Evolutionary conservation across 768 basidiomycete species (phyloP).

Genomic region (Hemileccinum rubropunctum): DNA sequence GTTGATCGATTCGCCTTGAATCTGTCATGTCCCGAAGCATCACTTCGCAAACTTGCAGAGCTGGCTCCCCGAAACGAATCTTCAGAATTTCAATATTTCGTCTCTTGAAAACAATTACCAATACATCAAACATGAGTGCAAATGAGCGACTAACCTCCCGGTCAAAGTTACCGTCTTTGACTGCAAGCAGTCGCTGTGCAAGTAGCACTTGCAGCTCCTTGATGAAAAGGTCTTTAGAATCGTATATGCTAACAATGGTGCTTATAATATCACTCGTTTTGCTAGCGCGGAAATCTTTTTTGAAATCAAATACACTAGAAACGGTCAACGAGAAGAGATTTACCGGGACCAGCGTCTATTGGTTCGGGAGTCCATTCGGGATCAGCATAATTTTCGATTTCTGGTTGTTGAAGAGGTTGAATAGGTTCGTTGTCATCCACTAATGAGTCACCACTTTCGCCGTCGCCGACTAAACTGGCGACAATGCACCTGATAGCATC

Average conservation of each 20-base stretch:
- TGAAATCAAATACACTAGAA: not conserved
- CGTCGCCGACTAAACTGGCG: slow-evolving; percentile 83
- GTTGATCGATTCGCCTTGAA: slow-evolving; percentile 85
- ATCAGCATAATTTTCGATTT: slow-evolving; percentile 86
- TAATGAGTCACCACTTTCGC: slow-evolving; percentile 75
- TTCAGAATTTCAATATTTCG: slow-evolving; percentile 93
- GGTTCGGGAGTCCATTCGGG: slow-evolving; percentile 96
- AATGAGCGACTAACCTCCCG: slow-evolving; percentile 43
- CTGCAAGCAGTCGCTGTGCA: slow-evolving; percentile 79
- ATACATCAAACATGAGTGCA: not conserved
- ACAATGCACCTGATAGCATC: slow-evolving; percentile 96
- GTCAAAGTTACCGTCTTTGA: slow-evolving; percentile 78
- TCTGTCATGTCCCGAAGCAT: slow-evolving; percentile 98
- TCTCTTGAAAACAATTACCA: slow-evolving; percentile 48
- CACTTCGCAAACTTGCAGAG: slow-evolving; percentile 94
- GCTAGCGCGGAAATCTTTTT: slow-evolving; percentile 83
- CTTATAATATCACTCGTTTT: slow-evolving; percentile 93
- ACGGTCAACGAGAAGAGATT: slow-evolving; percentile 13
- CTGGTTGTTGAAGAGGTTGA: slow-evolving; percentile 68
- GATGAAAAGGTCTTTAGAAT: slow-evolving; percentile 94
- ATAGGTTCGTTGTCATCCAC: slow-evolving; percentile 84
- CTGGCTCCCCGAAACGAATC: slow-evolving; percentile 90
- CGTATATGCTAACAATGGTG: slow-evolving; percentile 95
- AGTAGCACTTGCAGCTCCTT: slow-evolving; percentile 92
- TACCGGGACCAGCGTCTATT: slow-evolving; percentile 93